Evolutionary conservation across 805 yeast genomes (phyloP), one percentile per base, ranked within the genome.

Genomic region (Metschnikowia proteae): DNA sequence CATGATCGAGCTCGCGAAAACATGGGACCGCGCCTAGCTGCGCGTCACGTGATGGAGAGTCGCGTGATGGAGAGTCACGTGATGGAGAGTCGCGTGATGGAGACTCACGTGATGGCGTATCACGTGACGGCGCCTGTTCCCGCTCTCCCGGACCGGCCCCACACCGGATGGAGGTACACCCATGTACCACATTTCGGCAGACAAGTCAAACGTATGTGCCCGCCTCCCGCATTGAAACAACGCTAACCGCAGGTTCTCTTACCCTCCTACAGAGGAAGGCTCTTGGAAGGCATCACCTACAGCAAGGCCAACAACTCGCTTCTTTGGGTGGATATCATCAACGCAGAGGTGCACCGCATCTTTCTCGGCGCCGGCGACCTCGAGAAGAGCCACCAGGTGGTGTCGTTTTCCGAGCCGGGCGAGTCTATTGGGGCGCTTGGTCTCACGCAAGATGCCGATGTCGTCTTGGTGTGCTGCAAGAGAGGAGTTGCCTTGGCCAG

Each of bases 361-460:
- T 53, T 55, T 17, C 54, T 65, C 27, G 38, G 22, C 6, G 56
- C 52, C 23, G 55, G 58, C 28, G 40, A 56, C 28, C 32, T 44
- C 23, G 51, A 45, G 7, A 37, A 49, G 11, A 58, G 63, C 13
- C 80, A 74, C 53, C 69, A 75, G 48, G 64, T 68, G 11, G 60
- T 79, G 43, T 60, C 63, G 37, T 64, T 77, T 36, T 61, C 63
- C 8, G 76, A 74, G 33, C 43, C 47, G 1, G 62, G 59, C 10
- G 76, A 73, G 49, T 70, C 80, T 4, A 70, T 87, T 43, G 96
- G 96, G 10, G 91, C 85, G 11, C 75, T 90, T 53, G 87, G 82
- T 13, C 76, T 88, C 30, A 82, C 94, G 1, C 60, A 67, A 4
- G 73, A 83, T 51, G 52, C 60, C 43, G 78, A 77, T 33, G 67